A percentile compares a stretch with the other conserved stretches of the same genome.
Evolutionary conservation across 257 asterid species (phyloP).

Genomic region (Euphrasia confusa): DNA sequence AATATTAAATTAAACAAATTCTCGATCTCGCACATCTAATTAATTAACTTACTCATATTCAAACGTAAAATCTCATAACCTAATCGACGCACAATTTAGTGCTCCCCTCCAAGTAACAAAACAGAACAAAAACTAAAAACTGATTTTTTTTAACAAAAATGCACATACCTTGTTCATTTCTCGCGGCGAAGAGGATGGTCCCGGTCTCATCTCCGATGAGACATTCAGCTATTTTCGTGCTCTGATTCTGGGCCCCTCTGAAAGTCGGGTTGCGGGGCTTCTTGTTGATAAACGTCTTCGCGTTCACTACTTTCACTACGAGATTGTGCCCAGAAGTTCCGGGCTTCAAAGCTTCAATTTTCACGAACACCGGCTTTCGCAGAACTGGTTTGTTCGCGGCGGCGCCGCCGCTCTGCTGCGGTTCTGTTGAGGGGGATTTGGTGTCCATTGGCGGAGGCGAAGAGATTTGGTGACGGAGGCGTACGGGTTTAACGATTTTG

Average conservation of each 20-base stretch:
- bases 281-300: conserved; percentile 62
- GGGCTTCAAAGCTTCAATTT: conserved; percentile 63
- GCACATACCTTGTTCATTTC: conserved; percentile 64
- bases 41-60: background rate
- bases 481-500: conserved; percentile 19
- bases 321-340: conserved; percentile 68
- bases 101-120: background rate
- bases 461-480: background rate
- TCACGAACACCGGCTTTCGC: conserved; percentile 72
- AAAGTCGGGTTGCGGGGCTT: conserved; percentile 56
- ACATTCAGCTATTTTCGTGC: conserved; percentile 64
- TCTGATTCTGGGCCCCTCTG: conserved; percentile 48
- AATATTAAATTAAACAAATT: background rate
- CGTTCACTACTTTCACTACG: conserved; percentile 53
- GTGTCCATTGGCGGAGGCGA: conserved; percentile 48
- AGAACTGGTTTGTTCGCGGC: conserved; percentile 40
- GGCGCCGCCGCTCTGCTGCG: conserved; percentile 30
- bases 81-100: background rate
- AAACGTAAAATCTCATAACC: background rate
- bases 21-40: background rate
- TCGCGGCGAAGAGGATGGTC: conserved; percentile 74
- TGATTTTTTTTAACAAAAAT: background rate
- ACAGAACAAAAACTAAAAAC: background rate
- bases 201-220: conserved; percentile 82
- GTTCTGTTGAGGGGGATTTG: conserved; percentile 34